Percentiles rank a stretch among this genome's conserved stretches.
Conservation (phyloP, 768 basidiomycete genomes). For the Termitomyces bulborhizus region DNA sequence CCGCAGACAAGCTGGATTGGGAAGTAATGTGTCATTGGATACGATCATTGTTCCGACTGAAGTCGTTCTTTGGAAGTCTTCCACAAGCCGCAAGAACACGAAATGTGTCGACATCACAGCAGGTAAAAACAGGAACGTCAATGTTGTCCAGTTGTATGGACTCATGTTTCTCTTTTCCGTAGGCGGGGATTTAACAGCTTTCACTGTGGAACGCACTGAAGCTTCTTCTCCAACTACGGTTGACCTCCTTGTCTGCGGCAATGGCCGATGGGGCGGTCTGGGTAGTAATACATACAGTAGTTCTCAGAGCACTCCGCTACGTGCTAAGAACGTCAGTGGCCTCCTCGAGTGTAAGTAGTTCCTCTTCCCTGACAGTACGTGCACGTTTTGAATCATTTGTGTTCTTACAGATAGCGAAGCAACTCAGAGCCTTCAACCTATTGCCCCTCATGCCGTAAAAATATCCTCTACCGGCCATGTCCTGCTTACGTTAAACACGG, state of each 20-base stretch:
- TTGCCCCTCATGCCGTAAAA: constrained; percentile 55
- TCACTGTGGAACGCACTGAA: constrained; percentile 54
- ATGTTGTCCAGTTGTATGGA: neutral
- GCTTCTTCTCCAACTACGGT: constrained; percentile 20
- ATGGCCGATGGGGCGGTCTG: constrained; percentile 78
- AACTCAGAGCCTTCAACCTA: constrained; percentile 51
- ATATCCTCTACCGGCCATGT: constrained; percentile 76
- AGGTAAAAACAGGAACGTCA: constrained; percentile 30
- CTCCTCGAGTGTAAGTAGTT: constrained; percentile 73
- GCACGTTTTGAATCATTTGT: constrained; percentile 1
- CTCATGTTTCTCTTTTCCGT: neutral
- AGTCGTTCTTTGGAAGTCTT: constrained; percentile 61
- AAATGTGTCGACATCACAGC: constrained; percentile 63
- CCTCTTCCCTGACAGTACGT: neutral
- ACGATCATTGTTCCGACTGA: constrained; percentile 82
- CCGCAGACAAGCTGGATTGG: constrained; percentile 75
- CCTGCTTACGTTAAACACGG: constrained; percentile 65
- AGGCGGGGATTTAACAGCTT: constrained; percentile 77
- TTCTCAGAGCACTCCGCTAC: constrained; percentile 62
- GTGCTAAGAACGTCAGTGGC: constrained; percentile 76
- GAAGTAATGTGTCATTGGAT: constrained; percentile 52
- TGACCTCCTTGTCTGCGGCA: constrained; percentile 69
- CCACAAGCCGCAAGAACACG: constrained; percentile 42
- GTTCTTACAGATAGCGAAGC: constrained; percentile 59
- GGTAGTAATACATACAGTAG: constrained; percentile 66